Evolutionary conservation across 108 stramenopile genomes (phyloP), one percentile per base, ranked within the genome.

Genomic region (Seminavis robusta): DNA sequence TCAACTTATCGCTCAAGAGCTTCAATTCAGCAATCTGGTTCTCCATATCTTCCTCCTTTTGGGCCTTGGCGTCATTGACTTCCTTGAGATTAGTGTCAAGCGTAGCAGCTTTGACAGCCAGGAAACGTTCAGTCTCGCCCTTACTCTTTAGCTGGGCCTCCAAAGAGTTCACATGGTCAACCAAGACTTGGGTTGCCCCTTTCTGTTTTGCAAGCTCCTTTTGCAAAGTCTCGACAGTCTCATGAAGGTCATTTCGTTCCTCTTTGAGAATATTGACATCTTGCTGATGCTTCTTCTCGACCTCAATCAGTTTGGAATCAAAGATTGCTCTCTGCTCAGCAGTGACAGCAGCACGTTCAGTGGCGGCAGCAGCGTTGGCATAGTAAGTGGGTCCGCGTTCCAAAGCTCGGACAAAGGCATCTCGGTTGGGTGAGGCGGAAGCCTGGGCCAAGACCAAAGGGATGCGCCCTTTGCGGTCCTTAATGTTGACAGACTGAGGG

Each of bases 401-500:
- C 62, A 92, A 62, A 1, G 83, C 83, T 4, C 63, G 39, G 37
- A 92, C 56, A 63, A 81, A 92, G 13, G 51, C 71, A 16, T 74
- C 77, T 16, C 71, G 70, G 45, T 88, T 76, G 20, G 88, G 76
- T 49, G 73, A 65, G 17, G 64, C 70, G 24, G 75, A 67, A 4
- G 76, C 66, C 52, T 89, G 73, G 2, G 85, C 92, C 65, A 93
- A 56, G 0, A 69, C 74, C 41, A 90, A 67, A n/a, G 92, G 88
- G 21, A 72, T 79, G 15, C 92, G 81, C 32, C 88, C 88, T 74
- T 94, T 94, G 56, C 86, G 73, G 59, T 94, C 92, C 52, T 79
- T 66, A 8, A 90, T 72, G 13, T 88, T 76, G 23, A 86, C 63
- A 33, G 86, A 81, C 39, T 88, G 68, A 17, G 92, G 92, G 44